Percentiles rank a stretch among this genome's conserved stretches.
Evolutionary conservation across 257 asterid species (phyloP).

Genomic region (Solanum appendiculatum): DNA sequence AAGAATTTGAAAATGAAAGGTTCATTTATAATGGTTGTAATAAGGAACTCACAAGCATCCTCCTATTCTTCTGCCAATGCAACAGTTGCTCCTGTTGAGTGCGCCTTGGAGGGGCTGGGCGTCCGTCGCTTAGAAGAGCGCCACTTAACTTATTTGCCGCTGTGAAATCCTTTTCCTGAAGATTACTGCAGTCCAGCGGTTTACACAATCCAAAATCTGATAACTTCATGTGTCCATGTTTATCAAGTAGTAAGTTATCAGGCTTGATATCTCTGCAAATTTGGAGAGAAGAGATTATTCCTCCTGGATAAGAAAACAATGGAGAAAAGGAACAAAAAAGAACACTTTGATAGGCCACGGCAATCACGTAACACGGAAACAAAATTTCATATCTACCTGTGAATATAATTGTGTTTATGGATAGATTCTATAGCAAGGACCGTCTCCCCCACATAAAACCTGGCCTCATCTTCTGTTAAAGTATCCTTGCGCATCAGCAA

Average conservation of each 20-base stretch:
- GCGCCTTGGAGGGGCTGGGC: slow-evolving; percentile 75
- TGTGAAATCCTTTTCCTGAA: slow-evolving; percentile 89
- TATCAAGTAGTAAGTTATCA: slow-evolving; percentile 92
- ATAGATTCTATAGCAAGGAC: slow-evolving; percentile 96
- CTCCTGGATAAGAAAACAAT: neutral
- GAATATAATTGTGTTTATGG: slow-evolving; percentile 87
- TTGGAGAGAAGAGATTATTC: neutral
- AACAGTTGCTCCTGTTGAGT: slow-evolving; percentile 94
- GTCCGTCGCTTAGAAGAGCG: slow-evolving; percentile 85
- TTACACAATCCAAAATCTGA: slow-evolving; percentile 96
- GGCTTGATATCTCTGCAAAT: slow-evolving; percentile 94
- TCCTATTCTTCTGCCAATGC: slow-evolving; percentile 92
- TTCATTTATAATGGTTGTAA: neutral
- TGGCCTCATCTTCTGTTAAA: slow-evolving; percentile 82
- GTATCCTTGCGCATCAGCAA: slow-evolving; percentile 92
- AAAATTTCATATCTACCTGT: slow-evolving; percentile 47
- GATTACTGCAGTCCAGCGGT: slow-evolving; percentile 88
- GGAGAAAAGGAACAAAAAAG: slow-evolving; percentile 1
- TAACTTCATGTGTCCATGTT: slow-evolving; percentile 87
- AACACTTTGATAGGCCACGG: neutral
- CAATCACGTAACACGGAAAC: slow-evolving; percentile 8
- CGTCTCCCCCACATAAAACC: slow-evolving; percentile 88
- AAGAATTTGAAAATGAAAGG: neutral
- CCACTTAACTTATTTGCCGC: slow-evolving; percentile 64
- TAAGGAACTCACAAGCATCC: slow-evolving; percentile 76